Evolutionary conservation across 108 stramenopile genomes (phyloP).

Genomic region (Skeletonema menzelii): DNA sequence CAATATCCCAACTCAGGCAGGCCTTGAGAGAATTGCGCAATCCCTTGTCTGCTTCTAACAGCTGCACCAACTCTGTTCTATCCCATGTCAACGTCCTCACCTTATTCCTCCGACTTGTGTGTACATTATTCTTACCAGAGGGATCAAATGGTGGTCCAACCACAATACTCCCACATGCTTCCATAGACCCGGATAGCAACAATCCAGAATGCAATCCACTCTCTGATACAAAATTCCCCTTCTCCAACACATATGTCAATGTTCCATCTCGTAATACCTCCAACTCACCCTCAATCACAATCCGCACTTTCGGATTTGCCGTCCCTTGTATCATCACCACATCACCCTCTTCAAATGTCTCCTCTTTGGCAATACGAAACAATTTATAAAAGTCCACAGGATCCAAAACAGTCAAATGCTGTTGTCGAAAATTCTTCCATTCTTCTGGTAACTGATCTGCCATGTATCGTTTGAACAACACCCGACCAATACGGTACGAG

Average conservation of each 20-base stretch:
- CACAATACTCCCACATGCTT: slow-evolving; percentile 68
- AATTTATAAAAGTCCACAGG: slow-evolving; percentile 65
- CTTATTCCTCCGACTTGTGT: slow-evolving; percentile 3
- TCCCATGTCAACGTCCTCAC: slow-evolving; percentile 68
- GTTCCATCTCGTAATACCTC: slow-evolving; percentile 67
- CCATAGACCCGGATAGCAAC: slow-evolving; percentile 62
- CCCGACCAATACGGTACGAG: slow-evolving; percentile 62
- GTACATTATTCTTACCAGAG: background rate
- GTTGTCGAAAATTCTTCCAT: slow-evolving; percentile 49
- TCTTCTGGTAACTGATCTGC: slow-evolving; percentile 53
- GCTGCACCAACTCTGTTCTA: slow-evolving; percentile 62
- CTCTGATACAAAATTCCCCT: slow-evolving; percentile 84
- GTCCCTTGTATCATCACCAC: slow-evolving; percentile 48
- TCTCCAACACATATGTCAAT: slow-evolving; percentile 68
- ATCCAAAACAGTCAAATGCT: slow-evolving; percentile 75
- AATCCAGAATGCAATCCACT: slow-evolving; percentile 81
- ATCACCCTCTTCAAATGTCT: slow-evolving; percentile 58
- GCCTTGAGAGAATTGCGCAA: slow-evolving; percentile 69
- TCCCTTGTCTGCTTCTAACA: slow-evolving; percentile 54
- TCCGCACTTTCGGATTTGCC: slow-evolving; percentile 62
- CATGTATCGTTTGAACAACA: slow-evolving; percentile 51
- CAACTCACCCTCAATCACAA: slow-evolving; percentile 75
- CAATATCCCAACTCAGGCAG: slow-evolving; percentile 82
- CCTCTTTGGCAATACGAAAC: slow-evolving; percentile 46
- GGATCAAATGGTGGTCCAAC: slow-evolving; percentile 29